Evolutionary conservation across 1,284 basidiomycete species (phyloP), one percentile per base, ranked within the genome.

Genomic region (Ustilago sp.): DNA sequence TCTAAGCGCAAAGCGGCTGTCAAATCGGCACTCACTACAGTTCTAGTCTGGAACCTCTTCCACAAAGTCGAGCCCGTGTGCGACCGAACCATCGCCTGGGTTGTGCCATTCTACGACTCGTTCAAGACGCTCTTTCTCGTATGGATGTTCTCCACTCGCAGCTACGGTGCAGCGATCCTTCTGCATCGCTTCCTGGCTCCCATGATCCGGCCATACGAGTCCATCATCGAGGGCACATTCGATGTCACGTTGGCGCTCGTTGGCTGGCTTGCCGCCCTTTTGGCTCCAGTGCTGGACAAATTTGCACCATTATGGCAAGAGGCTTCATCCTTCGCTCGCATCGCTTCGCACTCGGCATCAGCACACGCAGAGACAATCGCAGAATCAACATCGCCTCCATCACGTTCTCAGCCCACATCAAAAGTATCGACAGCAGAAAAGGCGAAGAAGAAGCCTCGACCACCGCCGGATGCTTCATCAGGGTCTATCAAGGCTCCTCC

Each of bases 41-140:
- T 77, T 13, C 67, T 77, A 1, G 55, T 77, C 2, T 77, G 75
- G 75, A 78, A 74, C 48, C 63, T 78, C 28, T 78, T 70, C 34
- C 23, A 53, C 51, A 71, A 68, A 39, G 15, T 78, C 19, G 76
- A 78, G 60, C 76, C 76, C 4, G 7, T 71, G 1, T 68, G 64
- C 53, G 76, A 78, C 51, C 62, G 63, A 1, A 71, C 65, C 38
- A 57, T 78, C n/a, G 63, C 71, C 12, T 78, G 76, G 76, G 67
- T 78, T 35, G 62, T 78, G 5, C 76, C 76, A 2, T 78, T 78
- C 57, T 78, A 78, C 60, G 76, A 74, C 53, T 68, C 76, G 11
- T 64, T 74, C 59, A 78, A 78, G 51, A 78, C 76, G 0, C 76
- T 78, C 19, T 71, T 74, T n/a, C 65, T 78, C 38, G 28, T 78